These are phyloP conservation scores for Phlebopus sp. DNA, from an alignment of 1,284 basidiomycete genomes.

Conservation along the genomic window DNA sequence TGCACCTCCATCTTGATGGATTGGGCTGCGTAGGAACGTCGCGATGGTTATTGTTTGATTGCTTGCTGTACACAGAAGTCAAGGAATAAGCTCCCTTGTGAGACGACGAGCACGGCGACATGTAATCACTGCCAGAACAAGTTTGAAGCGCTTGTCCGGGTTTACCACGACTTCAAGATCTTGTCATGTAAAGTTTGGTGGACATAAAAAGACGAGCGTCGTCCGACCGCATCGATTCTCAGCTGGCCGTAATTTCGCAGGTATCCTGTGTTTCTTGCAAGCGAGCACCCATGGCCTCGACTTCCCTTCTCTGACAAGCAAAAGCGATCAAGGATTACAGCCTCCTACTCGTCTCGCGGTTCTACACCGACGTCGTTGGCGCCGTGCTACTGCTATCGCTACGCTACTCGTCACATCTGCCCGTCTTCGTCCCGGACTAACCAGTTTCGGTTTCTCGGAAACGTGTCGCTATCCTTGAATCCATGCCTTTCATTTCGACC, in stretches of 20 bases:
- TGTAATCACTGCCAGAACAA: too few species aligned
- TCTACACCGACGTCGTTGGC: not conserved
- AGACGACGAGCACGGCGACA: too few species aligned
- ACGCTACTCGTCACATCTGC: not conserved
- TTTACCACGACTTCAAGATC: not conserved
- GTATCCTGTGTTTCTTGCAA: not conserved
- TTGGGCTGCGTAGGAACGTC: too few species aligned
- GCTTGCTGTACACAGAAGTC: too few species aligned
- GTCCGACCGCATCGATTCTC: not conserved
- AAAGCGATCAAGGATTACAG: not conserved
- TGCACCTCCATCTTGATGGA: too few species aligned
- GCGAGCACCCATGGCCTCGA: not conserved
- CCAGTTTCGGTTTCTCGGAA: slow-evolving; percentile 25
- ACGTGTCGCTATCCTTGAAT: slow-evolving; percentile 20
- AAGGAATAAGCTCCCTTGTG: too few species aligned
- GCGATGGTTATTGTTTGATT: too few species aligned
- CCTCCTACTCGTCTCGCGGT: not conserved
- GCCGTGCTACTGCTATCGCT: not conserved
- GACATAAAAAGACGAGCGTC: not conserved
- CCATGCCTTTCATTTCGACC: slow-evolving; percentile 12
- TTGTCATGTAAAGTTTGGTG: not conserved
- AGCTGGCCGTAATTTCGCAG: not conserved
- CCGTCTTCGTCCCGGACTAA: slow-evolving; percentile 11
- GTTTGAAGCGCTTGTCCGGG: not conserved
- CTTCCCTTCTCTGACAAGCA: not conserved